Evolutionary conservation across 306 rosid genomes (phyloP).

Genomic region (Acacia melanoxylon): DNA sequence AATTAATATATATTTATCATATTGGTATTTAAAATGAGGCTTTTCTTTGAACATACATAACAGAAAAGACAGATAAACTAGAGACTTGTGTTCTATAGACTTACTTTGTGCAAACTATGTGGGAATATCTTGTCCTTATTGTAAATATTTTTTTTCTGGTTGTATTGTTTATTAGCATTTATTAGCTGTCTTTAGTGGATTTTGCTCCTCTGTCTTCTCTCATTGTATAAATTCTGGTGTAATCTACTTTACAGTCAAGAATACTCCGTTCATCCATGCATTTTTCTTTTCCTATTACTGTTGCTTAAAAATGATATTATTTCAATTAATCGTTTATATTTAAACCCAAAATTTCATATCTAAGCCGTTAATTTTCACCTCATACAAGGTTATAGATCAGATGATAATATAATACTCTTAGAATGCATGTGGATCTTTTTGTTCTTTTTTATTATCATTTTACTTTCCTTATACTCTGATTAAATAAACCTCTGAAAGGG

Average conservation of each 20-base stretch:
- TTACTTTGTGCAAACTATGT: not conserved
- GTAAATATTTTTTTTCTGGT: too few relatives aligned
- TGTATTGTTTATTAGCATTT: too few relatives aligned
- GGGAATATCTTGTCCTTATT: too few relatives aligned
- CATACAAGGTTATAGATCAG: not conserved
- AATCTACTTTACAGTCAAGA: too few relatives aligned
- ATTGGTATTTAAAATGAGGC: not conserved
- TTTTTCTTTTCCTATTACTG: not conserved
- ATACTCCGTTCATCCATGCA: not conserved
- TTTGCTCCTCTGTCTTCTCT: too few relatives aligned
- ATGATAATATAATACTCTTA: not conserved
- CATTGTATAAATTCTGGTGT: too few relatives aligned
- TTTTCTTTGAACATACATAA: not conserved
- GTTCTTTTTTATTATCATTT: not conserved
- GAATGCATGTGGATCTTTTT: not conserved
- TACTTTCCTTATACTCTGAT: slow-evolving; percentile 6
- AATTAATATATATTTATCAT: too few relatives aligned
- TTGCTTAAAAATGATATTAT: not conserved
- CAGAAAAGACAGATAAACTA: not conserved
- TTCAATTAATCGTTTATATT: not conserved
- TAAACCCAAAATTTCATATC: not conserved
- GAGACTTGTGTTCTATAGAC: not conserved
- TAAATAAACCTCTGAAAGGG: slow-evolving; percentile 2
- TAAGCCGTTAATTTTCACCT: not conserved
- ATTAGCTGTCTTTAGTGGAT: too few relatives aligned